Conservation (phyloP, 495 filamentous ascomycete species). For the Aspergillus biplanus region DNA sequence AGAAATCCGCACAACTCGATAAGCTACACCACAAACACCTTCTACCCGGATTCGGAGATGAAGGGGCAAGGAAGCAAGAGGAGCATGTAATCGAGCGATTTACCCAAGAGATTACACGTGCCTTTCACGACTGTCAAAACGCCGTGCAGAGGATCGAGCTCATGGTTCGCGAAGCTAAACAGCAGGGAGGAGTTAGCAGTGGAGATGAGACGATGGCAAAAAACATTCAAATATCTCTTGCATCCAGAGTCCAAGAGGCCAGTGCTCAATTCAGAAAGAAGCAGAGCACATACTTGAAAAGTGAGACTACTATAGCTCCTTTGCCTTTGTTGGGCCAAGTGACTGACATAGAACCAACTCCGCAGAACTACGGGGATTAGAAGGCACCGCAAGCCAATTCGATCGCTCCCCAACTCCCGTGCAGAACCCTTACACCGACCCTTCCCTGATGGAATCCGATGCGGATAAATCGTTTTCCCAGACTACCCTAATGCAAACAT, state of each 20-base stretch:
- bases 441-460: conserved; percentile 85
- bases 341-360: conserved; percentile 21
- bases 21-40: conserved; percentile 96
- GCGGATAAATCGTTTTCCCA: conserved; percentile 92
- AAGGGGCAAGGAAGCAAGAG: conserved; percentile 78
- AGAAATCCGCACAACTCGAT: conserved; percentile 81
- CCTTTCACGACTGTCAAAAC: conserved; percentile 87
- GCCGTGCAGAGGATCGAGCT: conserved; percentile 83
- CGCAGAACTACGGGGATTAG: conserved; percentile 81
- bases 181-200: conserved; percentile 66
- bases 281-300: conserved; percentile 94
- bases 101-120: conserved; percentile 85
- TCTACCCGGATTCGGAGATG: conserved; percentile 94
- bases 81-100: conserved; percentile 87
- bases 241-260: conserved; percentile 86
- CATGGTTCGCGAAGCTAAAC: conserved; percentile 77
- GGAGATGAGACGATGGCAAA: conserved; percentile 94
- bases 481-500: conserved; percentile 77
- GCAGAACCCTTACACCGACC: conserved; percentile 70
- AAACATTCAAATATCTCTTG: conserved; percentile 92
- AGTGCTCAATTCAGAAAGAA: conserved; percentile 93
- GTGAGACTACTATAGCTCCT: conserved; percentile 48
- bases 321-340: not conserved
- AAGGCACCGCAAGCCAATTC: conserved; percentile 63
- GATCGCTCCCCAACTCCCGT: conserved; percentile 67